Evolutionary conservation across 2,329 filamentous ascomycete species (phyloP), one percentile per base, ranked within the genome.

Genomic region (Phaeosphaeriaceae sp.): DNA sequence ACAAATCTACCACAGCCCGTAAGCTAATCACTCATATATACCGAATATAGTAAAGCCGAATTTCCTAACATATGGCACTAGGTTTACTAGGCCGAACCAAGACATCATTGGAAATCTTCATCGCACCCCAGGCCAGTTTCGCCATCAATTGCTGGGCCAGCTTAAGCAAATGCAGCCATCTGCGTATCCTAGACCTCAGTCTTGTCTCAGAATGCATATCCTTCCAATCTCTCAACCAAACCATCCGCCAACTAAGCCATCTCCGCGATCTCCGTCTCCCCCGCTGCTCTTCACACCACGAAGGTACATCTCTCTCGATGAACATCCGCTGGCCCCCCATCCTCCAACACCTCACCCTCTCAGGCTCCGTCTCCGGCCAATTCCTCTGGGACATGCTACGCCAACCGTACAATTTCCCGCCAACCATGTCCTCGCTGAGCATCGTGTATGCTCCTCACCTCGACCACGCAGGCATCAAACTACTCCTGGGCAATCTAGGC

Each of bases 51-150:
- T 29, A 4, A 11, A 26, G 20, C 9, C 15, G 9, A 8, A 3
- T 8, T 20, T 33, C 9, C 43, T 40, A 26, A 41, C 20, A 17
- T 15, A 6, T 5, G 3, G 3, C 6, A 30, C 6, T 21, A 16
- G 77, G 83, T 26, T 67, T 87, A 6, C 71, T 87, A 3, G 77
- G 80, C 18, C 74, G 81, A 41, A 78, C 81, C 1, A 85, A 82
- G 52, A 66, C 70, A 5, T 77, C 73, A 2, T 63, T 87, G 15
- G 74, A 80, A 52, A 66, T 71, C n/a, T 86, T 86, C 61, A 66
- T 80, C 38, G 83, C 84, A 1, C 84, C 84, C 1, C 81, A 81
- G 50, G 76, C 80, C 4, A 80, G 79, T 3, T 86, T 87, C 58
- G 79, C 79, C 2, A 68, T 81, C 42, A 83, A 84, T 52, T 82